These are phyloP conservation scores for Cladophialophora carrionii DNA, from an alignment of 2,329 filamentous ascomycete genomes.

Conservation along the genomic window DNA sequence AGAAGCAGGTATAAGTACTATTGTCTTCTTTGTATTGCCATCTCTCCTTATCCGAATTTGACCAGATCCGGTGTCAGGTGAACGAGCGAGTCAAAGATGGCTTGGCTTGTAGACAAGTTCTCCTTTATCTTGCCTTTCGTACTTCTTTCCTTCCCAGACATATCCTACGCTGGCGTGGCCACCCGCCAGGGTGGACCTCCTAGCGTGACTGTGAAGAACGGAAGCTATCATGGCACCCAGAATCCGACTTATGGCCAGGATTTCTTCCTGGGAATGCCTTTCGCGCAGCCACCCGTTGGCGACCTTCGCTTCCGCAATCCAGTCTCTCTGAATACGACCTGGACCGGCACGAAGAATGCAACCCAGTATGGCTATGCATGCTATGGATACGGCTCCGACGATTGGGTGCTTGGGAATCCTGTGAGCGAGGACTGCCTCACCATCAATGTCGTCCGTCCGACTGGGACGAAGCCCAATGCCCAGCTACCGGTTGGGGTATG, in stretches of 20 bases:
- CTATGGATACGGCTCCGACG: slow-evolving; percentile 54
- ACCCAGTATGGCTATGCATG: slow-evolving; percentile 42
- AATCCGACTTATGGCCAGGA: slow-evolving; percentile 53
- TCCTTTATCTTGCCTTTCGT: not conserved
- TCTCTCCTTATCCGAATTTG: not conserved
- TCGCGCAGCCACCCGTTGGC: slow-evolving; percentile 48
- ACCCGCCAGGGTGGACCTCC: slow-evolving; percentile 16
- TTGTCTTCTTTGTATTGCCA: not conserved
- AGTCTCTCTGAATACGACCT: slow-evolving; percentile 53
- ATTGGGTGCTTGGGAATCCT: slow-evolving; percentile 36
- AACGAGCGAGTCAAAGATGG: slow-evolving; percentile 1
- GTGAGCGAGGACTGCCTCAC: slow-evolving; percentile 55
- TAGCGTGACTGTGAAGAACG: slow-evolving; percentile 44
- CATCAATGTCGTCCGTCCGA: slow-evolving; percentile 58
- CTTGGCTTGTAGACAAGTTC: not conserved
- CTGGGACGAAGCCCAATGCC: slow-evolving; percentile 46
- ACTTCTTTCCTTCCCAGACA: slow-evolving; percentile 7
- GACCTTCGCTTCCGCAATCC: slow-evolving; percentile 59
- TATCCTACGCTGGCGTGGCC: not conserved
- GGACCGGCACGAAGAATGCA: slow-evolving; percentile 48
- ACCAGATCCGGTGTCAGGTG: not conserved
- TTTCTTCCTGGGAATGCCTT: slow-evolving; percentile 45
- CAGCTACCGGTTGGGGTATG: slow-evolving; percentile 62
- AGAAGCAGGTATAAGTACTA: not conserved
- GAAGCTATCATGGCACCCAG: slow-evolving; percentile 53